Base-by-base conservation (phyloP, 176 grass and related monocot species). In the Bolboschoenus planiculmis region DNA sequence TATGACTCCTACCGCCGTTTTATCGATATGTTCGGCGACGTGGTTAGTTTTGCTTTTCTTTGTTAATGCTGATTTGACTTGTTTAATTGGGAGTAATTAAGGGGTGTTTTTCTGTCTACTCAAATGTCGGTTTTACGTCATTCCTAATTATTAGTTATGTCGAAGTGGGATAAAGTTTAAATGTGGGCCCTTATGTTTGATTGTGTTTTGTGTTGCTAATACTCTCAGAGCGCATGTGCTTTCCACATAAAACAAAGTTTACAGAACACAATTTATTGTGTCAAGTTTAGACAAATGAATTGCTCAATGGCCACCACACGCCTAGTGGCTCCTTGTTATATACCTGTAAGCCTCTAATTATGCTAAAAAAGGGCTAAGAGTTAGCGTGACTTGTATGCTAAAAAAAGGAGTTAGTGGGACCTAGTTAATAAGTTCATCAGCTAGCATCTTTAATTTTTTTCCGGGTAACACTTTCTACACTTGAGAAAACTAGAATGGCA, bases 21-120 rank as follows among this genome's bases (percentile, higher is more conserved):
- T 87, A 89, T 99, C 65, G 97, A 99, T 84, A 99, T 99, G 97
- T 99, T 99, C 63, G 93, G 97, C 47, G 84, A 93, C 71, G 97
- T 99, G 88, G 97, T 99, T 29, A 84, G 92, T 90, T 16, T 35
- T 67, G 24, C 4, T 67, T 42, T 63, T 81, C 1, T 81, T 44
- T 43, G 0, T 46, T 21, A 42, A 16, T 26, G 33, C 78, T n/a
- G 62, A 46, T 81, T 81, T 61, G 10, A 43, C 13, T 75, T 75
- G 13, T 29, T 29, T 10, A 42, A 8, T 72, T 72, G 37, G 5
- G 8, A 67, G 63, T 8, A 48, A 2, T 48, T 14, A 43, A 44
- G 43, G 70, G 48, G 23, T 46, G 5, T 50, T n/a, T 75, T 10
- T 27, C 26, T 53, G 14, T 51, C 10, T 76, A 9, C 16, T 67